A percentile compares a stretch with the other conserved stretches of the same genome.
Conservation (phyloP, 352 stramenopile genomes). For the Pythium folliculosum region DNA sequence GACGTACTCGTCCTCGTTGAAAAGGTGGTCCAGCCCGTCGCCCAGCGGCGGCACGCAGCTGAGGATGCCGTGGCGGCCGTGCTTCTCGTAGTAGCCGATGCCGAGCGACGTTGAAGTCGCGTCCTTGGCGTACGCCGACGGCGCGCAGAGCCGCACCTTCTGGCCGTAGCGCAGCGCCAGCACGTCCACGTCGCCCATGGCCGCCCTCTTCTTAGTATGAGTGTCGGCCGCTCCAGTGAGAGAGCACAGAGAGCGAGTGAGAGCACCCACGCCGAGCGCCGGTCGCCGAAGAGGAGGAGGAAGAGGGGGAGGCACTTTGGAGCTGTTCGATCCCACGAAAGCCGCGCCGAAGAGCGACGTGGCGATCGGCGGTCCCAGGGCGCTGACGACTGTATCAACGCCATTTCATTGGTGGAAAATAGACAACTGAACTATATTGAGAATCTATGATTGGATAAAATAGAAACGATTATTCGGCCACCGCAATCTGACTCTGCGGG, state of each 20-base stretch:
- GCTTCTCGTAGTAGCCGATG: slow-evolving; percentile 88
- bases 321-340: slow-evolving; percentile 8
- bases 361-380: background rate
- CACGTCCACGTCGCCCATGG: slow-evolving; percentile 30
- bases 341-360: slow-evolving; percentile 6
- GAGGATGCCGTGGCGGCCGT: slow-evolving; percentile 81
- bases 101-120: slow-evolving; percentile 25
- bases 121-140: slow-evolving; percentile 51
- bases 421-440: slow-evolving; percentile 2
- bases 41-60: slow-evolving; percentile 82
- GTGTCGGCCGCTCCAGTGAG: no score
- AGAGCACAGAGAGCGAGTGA: background rate
- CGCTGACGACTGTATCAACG: slow-evolving; percentile 8
- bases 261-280: background rate
- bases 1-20: slow-evolving; percentile 83
- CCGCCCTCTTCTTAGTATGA: no score
- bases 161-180: slow-evolving; percentile 65
- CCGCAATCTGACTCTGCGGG: background rate
- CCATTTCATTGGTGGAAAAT: slow-evolving; percentile 13
- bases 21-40: slow-evolving; percentile 62
- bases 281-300: background rate
- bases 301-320: background rate
- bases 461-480: background rate
- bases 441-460: slow-evolving; percentile 10
- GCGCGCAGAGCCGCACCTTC: slow-evolving; percentile 61